These are phyloP conservation scores for Hypoxylon cercidicola DNA, from an alignment of 495 filamentous ascomycete species.

Conservation along the genomic window DNA sequence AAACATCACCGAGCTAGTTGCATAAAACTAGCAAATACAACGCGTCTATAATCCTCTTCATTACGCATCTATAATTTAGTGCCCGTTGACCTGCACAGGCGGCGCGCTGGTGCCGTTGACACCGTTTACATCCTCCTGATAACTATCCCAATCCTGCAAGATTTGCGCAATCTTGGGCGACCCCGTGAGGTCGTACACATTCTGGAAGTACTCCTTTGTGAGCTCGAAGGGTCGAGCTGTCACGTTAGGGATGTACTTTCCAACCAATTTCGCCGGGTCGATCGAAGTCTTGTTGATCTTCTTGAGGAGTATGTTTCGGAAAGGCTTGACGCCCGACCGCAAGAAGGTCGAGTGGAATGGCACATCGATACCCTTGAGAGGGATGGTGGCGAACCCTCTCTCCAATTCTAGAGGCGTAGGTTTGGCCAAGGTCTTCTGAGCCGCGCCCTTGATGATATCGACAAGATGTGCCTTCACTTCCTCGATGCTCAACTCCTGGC, in stretches of 20 bases:
- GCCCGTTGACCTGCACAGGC: slow-evolving; percentile 37
- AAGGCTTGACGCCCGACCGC: slow-evolving; percentile 96
- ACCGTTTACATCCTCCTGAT: slow-evolving; percentile 55
- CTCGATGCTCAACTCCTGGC: slow-evolving; percentile 78
- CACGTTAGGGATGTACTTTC: slow-evolving; percentile 99
- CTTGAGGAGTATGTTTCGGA: slow-evolving; percentile 96
- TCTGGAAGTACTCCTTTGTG: slow-evolving; percentile 98
- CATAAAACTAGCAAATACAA: slow-evolving; percentile 32
- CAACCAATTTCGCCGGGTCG: slow-evolving; percentile 93
- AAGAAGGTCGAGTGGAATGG: slow-evolving; percentile 99
- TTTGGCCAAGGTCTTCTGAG: slow-evolving; percentile 86
- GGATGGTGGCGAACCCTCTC: slow-evolving; percentile 96
- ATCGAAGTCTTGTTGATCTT: slow-evolving; percentile 99
- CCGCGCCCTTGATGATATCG: slow-evolving; percentile 86
- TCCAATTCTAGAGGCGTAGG: slow-evolving; percentile 86
- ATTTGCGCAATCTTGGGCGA: slow-evolving; percentile 91
- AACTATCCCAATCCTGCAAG: slow-evolving; percentile 83
- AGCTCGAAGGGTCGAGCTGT: slow-evolving; percentile 95
- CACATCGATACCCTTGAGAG: slow-evolving; percentile 95
- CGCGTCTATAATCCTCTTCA: slow-evolving; percentile 10
- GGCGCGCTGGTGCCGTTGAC: slow-evolving; percentile 33
- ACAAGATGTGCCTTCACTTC: slow-evolving; percentile 83
- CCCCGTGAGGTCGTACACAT: slow-evolving; percentile 93
- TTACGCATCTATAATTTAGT: slow-evolving; percentile 3
- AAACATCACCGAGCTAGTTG: slow-evolving; percentile 19